Evolutionary conservation across 768 basidiomycete genomes (phyloP).

Genomic region (Trametes villosa): DNA sequence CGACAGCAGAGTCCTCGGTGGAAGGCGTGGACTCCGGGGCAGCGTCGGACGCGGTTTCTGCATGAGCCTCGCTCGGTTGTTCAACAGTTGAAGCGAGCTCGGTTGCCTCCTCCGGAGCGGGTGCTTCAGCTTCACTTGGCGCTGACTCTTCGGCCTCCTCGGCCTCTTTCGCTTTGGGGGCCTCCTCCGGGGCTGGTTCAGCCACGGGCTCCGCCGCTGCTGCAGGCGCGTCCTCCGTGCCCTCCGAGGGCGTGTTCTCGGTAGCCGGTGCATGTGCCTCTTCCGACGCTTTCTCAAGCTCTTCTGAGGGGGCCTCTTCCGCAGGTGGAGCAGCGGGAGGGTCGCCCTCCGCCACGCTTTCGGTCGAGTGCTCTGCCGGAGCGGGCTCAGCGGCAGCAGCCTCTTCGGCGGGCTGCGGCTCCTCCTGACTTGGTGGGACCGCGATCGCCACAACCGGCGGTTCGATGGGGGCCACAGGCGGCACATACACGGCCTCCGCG

Average conservation of each 20-base stretch:
- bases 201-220: not conserved
- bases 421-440: not conserved
- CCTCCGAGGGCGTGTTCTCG: not conserved
- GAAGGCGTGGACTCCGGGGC: not conserved
- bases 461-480: not conserved
- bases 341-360: not conserved
- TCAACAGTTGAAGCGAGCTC: not conserved
- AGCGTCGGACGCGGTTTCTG: not conserved
- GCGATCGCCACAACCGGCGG: not conserved
- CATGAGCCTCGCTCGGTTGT: not conserved
- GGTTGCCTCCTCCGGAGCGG: not conserved
- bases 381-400: not conserved
- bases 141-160: not conserved
- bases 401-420: not conserved
- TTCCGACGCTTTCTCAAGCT: not conserved
- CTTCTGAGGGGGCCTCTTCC: not conserved
- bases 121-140: not conserved
- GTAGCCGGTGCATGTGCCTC: not conserved
- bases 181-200: not conserved
- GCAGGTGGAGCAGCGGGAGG: not conserved
- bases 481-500: too few species aligned
- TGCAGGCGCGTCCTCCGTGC: not conserved
- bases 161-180: not conserved
- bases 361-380: not conserved
- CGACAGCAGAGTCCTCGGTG: not conserved